Conservation (phyloP, 345 rosid species). For the Psidium guajava region DNA sequence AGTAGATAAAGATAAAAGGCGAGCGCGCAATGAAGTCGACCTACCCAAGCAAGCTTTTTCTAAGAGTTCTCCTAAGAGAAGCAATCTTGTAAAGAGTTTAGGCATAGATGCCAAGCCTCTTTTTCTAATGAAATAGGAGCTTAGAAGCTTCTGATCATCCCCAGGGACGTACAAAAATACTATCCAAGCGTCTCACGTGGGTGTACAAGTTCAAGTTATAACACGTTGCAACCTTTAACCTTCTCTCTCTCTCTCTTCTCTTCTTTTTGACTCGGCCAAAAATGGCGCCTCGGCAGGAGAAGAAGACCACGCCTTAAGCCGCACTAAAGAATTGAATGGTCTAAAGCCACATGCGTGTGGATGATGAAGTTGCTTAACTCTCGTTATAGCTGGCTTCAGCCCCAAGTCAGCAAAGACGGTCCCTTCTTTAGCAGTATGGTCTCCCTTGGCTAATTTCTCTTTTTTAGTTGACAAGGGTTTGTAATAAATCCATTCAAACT, state of each 20-base stretch:
- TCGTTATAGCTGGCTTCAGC: neutral
- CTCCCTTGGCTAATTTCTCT: neutral
- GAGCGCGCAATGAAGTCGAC: neutral
- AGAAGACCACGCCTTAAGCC: slow-evolving; percentile 5
- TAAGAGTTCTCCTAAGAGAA: neutral
- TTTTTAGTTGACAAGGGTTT: neutral
- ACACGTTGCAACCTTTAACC: neutral
- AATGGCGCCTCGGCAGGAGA: neutral
- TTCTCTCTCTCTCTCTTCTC: neutral
- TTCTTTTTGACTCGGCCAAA: neutral
- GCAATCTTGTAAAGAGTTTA: neutral
- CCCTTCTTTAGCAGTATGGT: neutral
- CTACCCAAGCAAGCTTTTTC: neutral
- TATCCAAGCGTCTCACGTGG: neutral
- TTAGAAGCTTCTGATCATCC: neutral
- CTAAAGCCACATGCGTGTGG: neutral
- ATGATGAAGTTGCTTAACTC: neutral
- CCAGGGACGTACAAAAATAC: neutral
- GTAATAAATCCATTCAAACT: neutral
- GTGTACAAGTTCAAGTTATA: neutral
- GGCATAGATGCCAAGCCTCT: neutral
- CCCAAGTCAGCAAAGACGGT: neutral
- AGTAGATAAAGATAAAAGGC: neutral
- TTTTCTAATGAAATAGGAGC: neutral
- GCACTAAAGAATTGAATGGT: neutral